These are phyloP conservation scores for Hypoxylon sp. DNA, from an alignment of 2,329 filamentous ascomycete species.

Conservation along the genomic window DNA sequence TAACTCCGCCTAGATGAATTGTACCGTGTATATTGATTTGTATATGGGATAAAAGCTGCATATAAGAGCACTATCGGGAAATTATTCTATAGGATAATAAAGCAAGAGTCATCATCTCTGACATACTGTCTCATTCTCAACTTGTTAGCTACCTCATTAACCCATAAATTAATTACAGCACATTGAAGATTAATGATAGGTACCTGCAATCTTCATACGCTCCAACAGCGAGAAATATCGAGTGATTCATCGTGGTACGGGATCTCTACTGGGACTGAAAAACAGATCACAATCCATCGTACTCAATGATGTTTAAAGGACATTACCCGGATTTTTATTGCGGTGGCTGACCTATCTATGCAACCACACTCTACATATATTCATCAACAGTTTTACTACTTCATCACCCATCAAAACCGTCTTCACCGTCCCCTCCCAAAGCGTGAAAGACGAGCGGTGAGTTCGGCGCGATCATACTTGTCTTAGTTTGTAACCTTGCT, in stretches of 20 bases:
- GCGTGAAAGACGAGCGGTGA: slow-evolving; percentile 6
- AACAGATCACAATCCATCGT: neutral
- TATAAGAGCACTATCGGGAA: too few species aligned
- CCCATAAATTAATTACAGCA: too few species aligned
- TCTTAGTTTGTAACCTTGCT: slow-evolving; percentile 74
- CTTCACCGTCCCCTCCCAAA: neutral
- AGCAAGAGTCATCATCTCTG: too few species aligned
- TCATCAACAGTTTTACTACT: slow-evolving; percentile 34
- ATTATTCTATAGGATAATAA: too few species aligned
- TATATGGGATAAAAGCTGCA: neutral
- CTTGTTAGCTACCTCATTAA: neutral
- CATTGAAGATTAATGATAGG: neutral
- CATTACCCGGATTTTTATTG: slow-evolving; percentile 29
- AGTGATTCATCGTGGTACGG: neutral
- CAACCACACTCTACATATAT: slow-evolving; percentile 38
- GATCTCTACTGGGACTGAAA: neutral
- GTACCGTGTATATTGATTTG: neutral
- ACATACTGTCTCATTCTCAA: too few species aligned
- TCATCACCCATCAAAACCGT: slow-evolving; percentile 19
- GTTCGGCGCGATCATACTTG: neutral
- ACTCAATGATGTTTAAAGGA: slow-evolving; percentile 8
- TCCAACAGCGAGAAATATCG: neutral
- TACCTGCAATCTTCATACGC: neutral
- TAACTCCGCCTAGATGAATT: slow-evolving; percentile 33
- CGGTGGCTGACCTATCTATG: slow-evolving; percentile 39